These are phyloP conservation scores for Nakazawaea laoshanensis DNA, from an alignment of 805 yeast genomes.

Conservation along the genomic window DNA sequence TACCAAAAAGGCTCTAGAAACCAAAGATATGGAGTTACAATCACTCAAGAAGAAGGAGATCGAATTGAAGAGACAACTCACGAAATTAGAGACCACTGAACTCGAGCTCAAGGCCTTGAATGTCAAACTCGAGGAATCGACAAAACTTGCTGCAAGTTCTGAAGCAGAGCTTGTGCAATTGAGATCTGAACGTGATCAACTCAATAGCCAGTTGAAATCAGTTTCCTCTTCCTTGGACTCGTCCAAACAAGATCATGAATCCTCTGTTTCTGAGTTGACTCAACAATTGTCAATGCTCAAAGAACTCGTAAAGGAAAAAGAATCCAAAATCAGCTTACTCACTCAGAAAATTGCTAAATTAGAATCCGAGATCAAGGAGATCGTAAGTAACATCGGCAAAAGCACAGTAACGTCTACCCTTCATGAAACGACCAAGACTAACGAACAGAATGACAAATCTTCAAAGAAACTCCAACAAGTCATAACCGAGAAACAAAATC, in stretches of 20 bases:
- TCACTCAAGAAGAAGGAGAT: slow-evolving; percentile 19
- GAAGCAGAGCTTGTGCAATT: too few relatives aligned
- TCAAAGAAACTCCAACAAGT: too few relatives aligned
- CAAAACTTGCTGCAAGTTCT: slow-evolving; percentile 12
- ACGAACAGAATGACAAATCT: too few relatives aligned
- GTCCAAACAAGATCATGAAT: slow-evolving; percentile 1
- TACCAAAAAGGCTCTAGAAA: slow-evolving; percentile 33
- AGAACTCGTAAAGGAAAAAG: slow-evolving; percentile 21
- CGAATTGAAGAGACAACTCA: slow-evolving; percentile 13
- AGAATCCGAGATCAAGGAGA: slow-evolving; percentile 16
- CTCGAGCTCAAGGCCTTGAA: slow-evolving; percentile 2
- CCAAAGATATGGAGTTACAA: slow-evolving; percentile 37
- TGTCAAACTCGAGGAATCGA: slow-evolving; percentile 3
- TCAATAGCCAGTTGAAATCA: slow-evolving; percentile 14
- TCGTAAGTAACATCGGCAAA: too few relatives aligned
- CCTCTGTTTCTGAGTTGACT: slow-evolving; percentile 12
- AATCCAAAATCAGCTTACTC: slow-evolving; percentile 24
- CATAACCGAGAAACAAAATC: too few relatives aligned
- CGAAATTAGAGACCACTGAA: slow-evolving; percentile 18
- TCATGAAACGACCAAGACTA: too few relatives aligned
- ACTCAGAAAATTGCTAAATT: too few relatives aligned
- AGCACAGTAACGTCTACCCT: too few relatives aligned
- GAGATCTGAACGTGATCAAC: slow-evolving; percentile 12
- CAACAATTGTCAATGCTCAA: slow-evolving; percentile 24
- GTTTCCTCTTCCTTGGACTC: slow-evolving; percentile 14